phyloP scores from a whole-genome alignment of 106 monocot species.

The Phalaenopsis aphrodite region DNA sequence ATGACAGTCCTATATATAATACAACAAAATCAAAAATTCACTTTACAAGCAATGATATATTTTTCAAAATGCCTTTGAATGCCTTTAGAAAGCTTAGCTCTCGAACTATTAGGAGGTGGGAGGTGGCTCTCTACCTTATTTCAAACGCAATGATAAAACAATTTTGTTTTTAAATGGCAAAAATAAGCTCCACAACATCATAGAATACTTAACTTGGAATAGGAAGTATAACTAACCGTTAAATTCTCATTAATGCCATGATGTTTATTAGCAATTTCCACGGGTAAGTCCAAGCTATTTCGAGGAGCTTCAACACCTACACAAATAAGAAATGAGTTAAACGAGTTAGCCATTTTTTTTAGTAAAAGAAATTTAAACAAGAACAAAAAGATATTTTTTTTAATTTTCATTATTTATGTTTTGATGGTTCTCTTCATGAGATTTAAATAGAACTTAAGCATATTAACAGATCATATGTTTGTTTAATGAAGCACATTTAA shows the following conservation, averaged over 20 bases:
- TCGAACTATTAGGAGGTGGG: too few relatives aligned
- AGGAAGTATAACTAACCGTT: slow-evolving; percentile 1
- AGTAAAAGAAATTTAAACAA: not conserved
- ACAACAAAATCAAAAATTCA: too few relatives aligned
- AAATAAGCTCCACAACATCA: too few relatives aligned
- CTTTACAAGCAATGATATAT: too few relatives aligned
- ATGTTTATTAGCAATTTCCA: slow-evolving; percentile 16
- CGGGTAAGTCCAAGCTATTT: slow-evolving; percentile 61
- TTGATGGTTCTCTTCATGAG: not conserved
- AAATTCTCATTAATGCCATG: slow-evolving; percentile 2
- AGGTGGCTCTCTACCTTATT: too few relatives aligned
- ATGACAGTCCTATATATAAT: too few relatives aligned
- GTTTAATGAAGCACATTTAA: not conserved
- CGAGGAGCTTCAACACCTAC: slow-evolving; percentile 60
- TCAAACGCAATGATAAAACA: too few relatives aligned
- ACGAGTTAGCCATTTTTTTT: not conserved
- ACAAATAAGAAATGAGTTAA: not conserved
- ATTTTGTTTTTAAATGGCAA: too few relatives aligned
- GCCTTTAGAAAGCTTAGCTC: too few relatives aligned
- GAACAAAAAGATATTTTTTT: not conserved
- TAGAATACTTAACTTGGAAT: not conserved
- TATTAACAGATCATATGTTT: not conserved
- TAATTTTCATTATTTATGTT: not conserved
- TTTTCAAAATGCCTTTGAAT: too few relatives aligned
- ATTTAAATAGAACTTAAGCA: not conserved